Conservation (phyloP, 805 yeast species). For the Zygosaccharomyces bailii region DNA sequence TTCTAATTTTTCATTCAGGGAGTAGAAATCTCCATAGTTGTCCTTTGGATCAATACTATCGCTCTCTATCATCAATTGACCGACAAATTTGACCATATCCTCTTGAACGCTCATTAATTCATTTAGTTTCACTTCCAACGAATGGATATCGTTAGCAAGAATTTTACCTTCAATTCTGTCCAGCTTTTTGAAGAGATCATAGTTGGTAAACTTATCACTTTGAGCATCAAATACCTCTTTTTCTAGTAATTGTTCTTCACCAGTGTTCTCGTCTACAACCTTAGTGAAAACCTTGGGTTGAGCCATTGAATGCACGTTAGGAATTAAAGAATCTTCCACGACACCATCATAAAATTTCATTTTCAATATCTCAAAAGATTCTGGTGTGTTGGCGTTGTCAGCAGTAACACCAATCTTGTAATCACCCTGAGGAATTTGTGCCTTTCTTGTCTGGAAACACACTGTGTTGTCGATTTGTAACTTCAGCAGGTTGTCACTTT, state of each 20-base stretch:
- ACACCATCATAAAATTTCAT: slow-evolving; percentile 54
- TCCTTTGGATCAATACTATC: slow-evolving; percentile 11
- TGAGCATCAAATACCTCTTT: slow-evolving; percentile 26
- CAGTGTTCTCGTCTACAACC: slow-evolving; percentile 37
- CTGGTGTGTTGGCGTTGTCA: slow-evolving; percentile 43
- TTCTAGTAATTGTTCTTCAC: slow-evolving; percentile 33
- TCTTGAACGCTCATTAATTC: slow-evolving; percentile 26
- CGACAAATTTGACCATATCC: slow-evolving; percentile 24
- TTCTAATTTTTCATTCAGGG: slow-evolving; percentile 32
- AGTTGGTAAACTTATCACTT: slow-evolving; percentile 24
- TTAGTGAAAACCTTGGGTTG: slow-evolving; percentile 47
- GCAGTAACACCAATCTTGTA: slow-evolving; percentile 57
- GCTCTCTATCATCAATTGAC: slow-evolving; percentile 17
- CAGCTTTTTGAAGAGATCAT: slow-evolving; percentile 29
- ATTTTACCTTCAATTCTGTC: slow-evolving; percentile 36
- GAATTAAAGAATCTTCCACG: slow-evolving; percentile 53
- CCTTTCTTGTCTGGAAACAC: slow-evolving; percentile 60
- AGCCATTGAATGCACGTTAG: slow-evolving; percentile 47
- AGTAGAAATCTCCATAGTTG: slow-evolving; percentile 28
- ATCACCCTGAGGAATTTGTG: slow-evolving; percentile 42
- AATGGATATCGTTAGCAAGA: slow-evolving; percentile 34
- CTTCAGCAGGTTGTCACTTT: slow-evolving; percentile 45
- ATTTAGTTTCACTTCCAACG: slow-evolving; percentile 25
- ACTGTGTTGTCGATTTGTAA: slow-evolving; percentile 71
- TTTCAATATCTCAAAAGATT: slow-evolving; percentile 62